A percentile compares a stretch with the other conserved stretches of the same genome.
phyloP scores from a whole-genome alignment of 805 yeast genomes.

The Spathaspora boniae region DNA sequence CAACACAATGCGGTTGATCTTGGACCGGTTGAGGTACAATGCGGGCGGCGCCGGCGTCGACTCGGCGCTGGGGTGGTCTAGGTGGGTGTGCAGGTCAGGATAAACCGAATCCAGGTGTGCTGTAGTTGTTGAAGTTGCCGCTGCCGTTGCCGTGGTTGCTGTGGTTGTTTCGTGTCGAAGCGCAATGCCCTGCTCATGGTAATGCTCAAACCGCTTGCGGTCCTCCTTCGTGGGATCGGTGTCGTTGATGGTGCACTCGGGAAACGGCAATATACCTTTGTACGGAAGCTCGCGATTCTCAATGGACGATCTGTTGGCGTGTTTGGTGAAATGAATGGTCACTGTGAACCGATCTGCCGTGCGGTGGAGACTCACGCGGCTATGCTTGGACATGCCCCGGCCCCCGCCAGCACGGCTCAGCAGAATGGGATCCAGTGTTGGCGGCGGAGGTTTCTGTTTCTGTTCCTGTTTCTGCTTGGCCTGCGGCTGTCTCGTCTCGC shows the following conservation, averaged over 20 bases:
- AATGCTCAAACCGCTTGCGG: conserved; percentile 43
- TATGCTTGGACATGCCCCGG: too few species aligned
- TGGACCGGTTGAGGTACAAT: conserved; percentile 15
- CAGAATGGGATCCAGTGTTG: too few species aligned
- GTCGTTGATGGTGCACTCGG: conserved; percentile 54
- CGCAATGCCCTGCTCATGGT: conserved; percentile 36
- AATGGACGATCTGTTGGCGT: conserved; percentile 1
- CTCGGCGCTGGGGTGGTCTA: conserved; percentile 3
- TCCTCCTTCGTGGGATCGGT: conserved; percentile 61
- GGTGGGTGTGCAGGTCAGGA: neutral
- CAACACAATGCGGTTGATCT: conserved; percentile 64
- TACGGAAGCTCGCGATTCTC: conserved; percentile 52
- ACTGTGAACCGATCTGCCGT: neutral
- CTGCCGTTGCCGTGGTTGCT: neutral
- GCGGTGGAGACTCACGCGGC: too few species aligned
- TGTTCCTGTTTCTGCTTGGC: neutral
- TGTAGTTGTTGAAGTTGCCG: neutral
- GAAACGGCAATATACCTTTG: conserved; percentile 58
- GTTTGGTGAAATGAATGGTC: conserved; percentile 3
- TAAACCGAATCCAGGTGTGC: too few species aligned
- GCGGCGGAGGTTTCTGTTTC: neutral
- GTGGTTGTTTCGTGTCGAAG: conserved; percentile 16
- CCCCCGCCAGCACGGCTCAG: too few species aligned
- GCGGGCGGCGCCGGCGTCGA: conserved; percentile 7
- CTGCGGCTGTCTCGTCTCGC: conserved; percentile 11